A percentile compares a stretch with the other conserved stretches of the same genome.
phyloP scores from a whole-genome alignment of 2,329 filamentous ascomycete species.

The Scleromitrula shiraiana region DNA sequence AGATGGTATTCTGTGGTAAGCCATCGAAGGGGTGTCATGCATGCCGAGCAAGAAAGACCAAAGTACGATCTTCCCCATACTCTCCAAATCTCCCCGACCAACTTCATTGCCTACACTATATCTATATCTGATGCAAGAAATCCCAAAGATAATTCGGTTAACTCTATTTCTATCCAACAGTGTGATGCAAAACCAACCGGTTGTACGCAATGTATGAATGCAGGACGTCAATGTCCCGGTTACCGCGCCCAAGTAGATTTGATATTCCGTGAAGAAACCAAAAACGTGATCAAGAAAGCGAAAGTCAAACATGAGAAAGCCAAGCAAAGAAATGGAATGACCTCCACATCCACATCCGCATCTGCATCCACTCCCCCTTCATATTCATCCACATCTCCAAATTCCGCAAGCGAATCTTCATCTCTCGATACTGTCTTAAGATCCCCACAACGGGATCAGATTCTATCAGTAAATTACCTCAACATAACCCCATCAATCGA shows the following conservation, averaged over 20 bases:
- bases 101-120: neutral
- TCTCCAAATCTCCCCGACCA: neutral
- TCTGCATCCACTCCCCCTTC: neutral
- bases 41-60: conserved; percentile 48
- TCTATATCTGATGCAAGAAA: neutral
- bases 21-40: conserved; percentile 49
- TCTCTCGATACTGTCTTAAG: neutral
- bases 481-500: conserved; percentile 27
- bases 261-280: conserved; percentile 51
- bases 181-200: conserved; percentile 45
- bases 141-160: neutral
- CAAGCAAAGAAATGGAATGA: neutral
- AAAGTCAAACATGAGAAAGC: conserved; percentile 25
- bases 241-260: conserved; percentile 48
- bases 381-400: neutral
- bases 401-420: neutral
- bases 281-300: conserved; percentile 43
- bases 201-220: conserved; percentile 48
- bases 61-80: conserved; percentile 30
- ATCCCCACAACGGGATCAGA: neutral
- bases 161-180: conserved; percentile 29
- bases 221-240: conserved; percentile 44
- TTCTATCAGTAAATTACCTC: conserved; percentile 13
- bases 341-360: neutral
- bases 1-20: conserved; percentile 51